A percentile compares a stretch with the other conserved stretches of the same genome.
phyloP scores from a whole-genome alignment of 441 rosid species.

The Sinapis alba region DNA sequence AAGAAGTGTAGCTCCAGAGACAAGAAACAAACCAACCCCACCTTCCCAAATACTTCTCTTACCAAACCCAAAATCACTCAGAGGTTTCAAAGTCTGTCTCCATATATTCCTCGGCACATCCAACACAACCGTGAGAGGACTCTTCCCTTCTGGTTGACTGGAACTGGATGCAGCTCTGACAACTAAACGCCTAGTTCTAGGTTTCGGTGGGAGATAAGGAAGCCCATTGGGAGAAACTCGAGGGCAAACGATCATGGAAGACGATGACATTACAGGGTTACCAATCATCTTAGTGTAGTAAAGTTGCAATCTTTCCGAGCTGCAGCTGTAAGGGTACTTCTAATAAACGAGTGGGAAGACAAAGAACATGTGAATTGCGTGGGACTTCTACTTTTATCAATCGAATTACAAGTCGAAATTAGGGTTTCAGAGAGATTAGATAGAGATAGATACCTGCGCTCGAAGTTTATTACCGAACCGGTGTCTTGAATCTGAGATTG shows the following conservation, averaged over 20 bases:
- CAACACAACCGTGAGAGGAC: conserved; percentile 60
- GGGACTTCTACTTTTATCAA: conserved; percentile 12
- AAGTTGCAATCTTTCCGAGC: conserved; percentile 31
- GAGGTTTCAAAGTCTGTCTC: conserved; percentile 77
- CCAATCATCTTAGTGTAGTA: conserved; percentile 54
- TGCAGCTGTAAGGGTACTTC: background rate
- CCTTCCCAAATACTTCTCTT: conserved; percentile 95
- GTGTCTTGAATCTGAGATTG: conserved; percentile 37
- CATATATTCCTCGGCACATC: conserved; percentile 73
- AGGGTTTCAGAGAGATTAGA: conserved; percentile 5
- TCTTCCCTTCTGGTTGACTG: conserved; percentile 50
- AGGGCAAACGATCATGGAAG: conserved; percentile 44
- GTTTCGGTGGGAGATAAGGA: conserved; percentile 61
- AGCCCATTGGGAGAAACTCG: conserved; percentile 47
- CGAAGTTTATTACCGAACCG: conserved; percentile 26
- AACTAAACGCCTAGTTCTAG: conserved; percentile 36
- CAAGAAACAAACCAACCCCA: conserved; percentile 93
- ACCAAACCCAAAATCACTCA: conserved; percentile 92
- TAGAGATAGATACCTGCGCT: conserved; percentile 24
- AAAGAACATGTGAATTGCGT: conserved; percentile 34
- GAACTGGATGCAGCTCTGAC: conserved; percentile 56
- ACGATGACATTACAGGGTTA: conserved; percentile 52
- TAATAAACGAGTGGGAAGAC: background rate
- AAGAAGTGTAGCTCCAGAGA: conserved; percentile 79
- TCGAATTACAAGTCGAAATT: conserved; percentile 4